These are phyloP conservation scores for Kodamaea nitidulidarum DNA, from an alignment of 805 yeast species.

Conservation along the genomic window DNA sequence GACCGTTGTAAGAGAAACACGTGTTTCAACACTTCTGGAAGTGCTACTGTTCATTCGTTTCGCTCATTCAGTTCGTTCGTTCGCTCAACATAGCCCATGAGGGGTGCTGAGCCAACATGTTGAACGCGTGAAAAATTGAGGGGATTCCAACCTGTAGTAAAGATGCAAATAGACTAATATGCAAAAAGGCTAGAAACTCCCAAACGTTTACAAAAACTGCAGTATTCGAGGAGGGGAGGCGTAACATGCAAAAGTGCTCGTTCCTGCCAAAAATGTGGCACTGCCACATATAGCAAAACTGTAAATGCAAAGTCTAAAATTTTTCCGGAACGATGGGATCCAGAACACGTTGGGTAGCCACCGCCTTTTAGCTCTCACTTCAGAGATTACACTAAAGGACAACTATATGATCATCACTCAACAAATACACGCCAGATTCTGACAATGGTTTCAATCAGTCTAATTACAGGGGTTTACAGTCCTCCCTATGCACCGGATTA, in stretches of 20 bases:
- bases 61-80: too few relatives aligned
- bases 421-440: too few relatives aligned
- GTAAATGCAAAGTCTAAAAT: neutral
- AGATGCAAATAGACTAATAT: too few relatives aligned
- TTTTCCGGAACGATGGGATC: constrained; percentile 6
- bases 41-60: too few relatives aligned
- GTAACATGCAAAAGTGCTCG: constrained; percentile 3
- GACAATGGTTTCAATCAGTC: too few relatives aligned
- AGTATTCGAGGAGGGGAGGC: constrained; percentile 2
- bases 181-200: too few relatives aligned
- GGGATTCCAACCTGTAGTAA: too few relatives aligned
- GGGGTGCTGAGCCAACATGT: constrained; percentile 1
- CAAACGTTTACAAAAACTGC: too few relatives aligned
- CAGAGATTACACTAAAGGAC: neutral
- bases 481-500: constrained; percentile 2
- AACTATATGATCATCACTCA: neutral
- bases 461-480: too few relatives aligned
- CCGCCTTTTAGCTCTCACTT: neutral
- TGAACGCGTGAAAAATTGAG: neutral
- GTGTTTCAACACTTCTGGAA: too few relatives aligned
- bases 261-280: constrained; percentile 1
- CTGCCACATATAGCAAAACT: neutral
- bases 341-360: constrained; percentile 5
- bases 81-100: too few relatives aligned
- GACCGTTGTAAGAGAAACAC: too few relatives aligned